Evolutionary conservation across 805 yeast genomes (phyloP), one percentile per base, ranked within the genome.

Genomic region (Blastobotrys peoriensis): DNA sequence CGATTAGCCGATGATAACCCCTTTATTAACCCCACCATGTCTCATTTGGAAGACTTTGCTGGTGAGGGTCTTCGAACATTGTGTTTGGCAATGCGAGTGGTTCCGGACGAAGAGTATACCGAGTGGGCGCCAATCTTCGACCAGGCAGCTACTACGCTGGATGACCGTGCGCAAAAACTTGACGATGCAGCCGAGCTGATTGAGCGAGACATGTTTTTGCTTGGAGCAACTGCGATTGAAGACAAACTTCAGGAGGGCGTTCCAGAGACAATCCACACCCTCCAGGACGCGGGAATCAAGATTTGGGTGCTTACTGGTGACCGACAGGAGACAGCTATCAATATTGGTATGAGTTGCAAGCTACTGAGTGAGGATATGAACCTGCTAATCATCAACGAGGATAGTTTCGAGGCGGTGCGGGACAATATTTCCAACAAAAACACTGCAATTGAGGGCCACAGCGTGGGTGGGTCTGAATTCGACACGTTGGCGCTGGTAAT

Each of bases 241-340:
- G 99, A 93, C 63, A 91, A 93, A 60, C 70, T 93, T 39, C 99
- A 93, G 67, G 98, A 91, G 46, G 98, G 97, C 34, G 99, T 93
- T 17, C 98, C 99, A 2, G 98, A 93, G 53, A 88, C 98, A 1
- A 94, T 93, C 49, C 93, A 86, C 53, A 85, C 95, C 4, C 73
- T 93, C 45, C 98, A 94, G 62, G 87, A 84, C 45, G 99, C 99
- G 0, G 98, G 98, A 13, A 89, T 94, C 52, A 91, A 88, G 62
- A 78, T 93, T 15, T 93, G 99, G 99, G 97, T 93, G 19, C 70
- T 93, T 41, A 93, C 99, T 2, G 99, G 99, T 56, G 99, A 93
- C 61, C 77, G 96, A 63, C 99, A 94, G 63, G 99, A 93, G 63
- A 93, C 99, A 10, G 99, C 99, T 0, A 85, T 93, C 53, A 93